Percentiles rank a stretch among this genome's conserved stretches.
Conservation (phyloP, 2,329 filamentous ascomycete species). For the Cladosporium sp. region DNA sequence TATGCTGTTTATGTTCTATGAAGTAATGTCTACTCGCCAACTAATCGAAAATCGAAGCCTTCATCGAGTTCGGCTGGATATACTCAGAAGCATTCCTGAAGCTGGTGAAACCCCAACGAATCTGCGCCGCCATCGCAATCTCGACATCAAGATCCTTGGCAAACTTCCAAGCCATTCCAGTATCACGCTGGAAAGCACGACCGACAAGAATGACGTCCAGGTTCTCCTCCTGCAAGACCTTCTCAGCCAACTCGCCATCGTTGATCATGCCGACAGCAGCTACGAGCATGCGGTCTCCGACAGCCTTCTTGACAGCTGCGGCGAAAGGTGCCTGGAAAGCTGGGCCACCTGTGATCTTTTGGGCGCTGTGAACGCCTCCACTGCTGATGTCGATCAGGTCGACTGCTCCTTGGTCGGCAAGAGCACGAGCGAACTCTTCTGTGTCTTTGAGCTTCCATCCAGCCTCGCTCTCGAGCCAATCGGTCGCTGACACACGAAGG, state of each 20-base stretch:
- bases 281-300: conserved; percentile 66
- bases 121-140: conserved; percentile 59
- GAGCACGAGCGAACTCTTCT: conserved; percentile 56
- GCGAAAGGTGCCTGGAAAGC: conserved; percentile 74
- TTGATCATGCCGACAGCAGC: conserved; percentile 72
- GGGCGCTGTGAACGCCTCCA: conserved; percentile 61
- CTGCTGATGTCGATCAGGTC: conserved; percentile 81
- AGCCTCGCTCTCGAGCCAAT: conserved; percentile 2
- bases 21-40: background rate
- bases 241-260: conserved; percentile 63
- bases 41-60: conserved; percentile 3
- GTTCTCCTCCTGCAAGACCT: conserved; percentile 45
- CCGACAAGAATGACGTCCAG: conserved; percentile 71
- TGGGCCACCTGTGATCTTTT: conserved; percentile 55
- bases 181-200: conserved; percentile 75
- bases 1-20: too few species aligned
- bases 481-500: conserved; percentile 4
- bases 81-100: conserved; percentile 34
- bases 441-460: conserved; percentile 48
- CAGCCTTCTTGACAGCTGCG: conserved; percentile 64
- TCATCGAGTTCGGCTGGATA: conserved; percentile 17
- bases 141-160: conserved; percentile 69
- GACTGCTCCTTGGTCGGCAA: conserved; percentile 49
- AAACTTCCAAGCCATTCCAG: conserved; percentile 63
- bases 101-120: conserved; percentile 54